Conservation (phyloP, 257 asterid genomes). For the Lycium ferocissimum region DNA sequence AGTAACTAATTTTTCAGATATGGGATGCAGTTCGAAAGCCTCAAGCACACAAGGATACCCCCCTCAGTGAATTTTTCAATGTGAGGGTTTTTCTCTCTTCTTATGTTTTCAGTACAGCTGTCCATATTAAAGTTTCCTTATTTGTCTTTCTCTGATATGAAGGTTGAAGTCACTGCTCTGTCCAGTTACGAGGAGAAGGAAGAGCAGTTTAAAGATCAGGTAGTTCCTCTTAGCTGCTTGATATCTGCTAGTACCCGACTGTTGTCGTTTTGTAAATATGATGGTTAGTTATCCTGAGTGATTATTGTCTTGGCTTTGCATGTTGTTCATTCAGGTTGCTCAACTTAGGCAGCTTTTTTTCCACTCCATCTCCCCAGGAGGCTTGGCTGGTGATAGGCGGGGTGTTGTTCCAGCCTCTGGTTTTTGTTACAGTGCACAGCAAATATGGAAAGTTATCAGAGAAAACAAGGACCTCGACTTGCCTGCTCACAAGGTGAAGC, state of each 20-base stretch:
- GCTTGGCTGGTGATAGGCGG: constrained; percentile 66
- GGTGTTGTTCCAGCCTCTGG: constrained; percentile 67
- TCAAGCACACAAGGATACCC: constrained; percentile 40
- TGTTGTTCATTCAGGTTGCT: constrained; percentile 44
- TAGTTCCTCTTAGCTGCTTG: constrained; percentile 31
- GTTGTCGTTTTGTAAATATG: not conserved
- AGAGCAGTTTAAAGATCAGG: constrained; percentile 59
- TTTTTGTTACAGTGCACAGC: constrained; percentile 53
- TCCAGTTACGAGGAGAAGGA: constrained; percentile 65
- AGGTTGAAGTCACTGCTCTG: constrained; percentile 63
- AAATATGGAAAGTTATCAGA: constrained; percentile 60
- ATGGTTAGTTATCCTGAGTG: not conserved
- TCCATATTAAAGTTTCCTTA: constrained; percentile 27
- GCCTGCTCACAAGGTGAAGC: constrained; percentile 59
- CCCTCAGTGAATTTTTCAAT: constrained; percentile 44
- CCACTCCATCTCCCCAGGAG: constrained; percentile 61
- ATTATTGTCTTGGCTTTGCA: constrained; percentile 24
- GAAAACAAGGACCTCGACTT: constrained; percentile 72
- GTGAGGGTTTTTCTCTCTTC: constrained; percentile 33
- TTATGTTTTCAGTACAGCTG: constrained; percentile 25
- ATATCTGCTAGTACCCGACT: constrained; percentile 21
- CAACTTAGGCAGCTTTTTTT: constrained; percentile 59
- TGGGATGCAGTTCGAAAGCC: constrained; percentile 46
- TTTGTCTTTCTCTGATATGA: constrained; percentile 43
- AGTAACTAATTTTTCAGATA: constrained; percentile 38